These are phyloP conservation scores for Henningerozyma blattae DNA, from an alignment of 805 yeast species.

Conservation along the genomic window DNA sequence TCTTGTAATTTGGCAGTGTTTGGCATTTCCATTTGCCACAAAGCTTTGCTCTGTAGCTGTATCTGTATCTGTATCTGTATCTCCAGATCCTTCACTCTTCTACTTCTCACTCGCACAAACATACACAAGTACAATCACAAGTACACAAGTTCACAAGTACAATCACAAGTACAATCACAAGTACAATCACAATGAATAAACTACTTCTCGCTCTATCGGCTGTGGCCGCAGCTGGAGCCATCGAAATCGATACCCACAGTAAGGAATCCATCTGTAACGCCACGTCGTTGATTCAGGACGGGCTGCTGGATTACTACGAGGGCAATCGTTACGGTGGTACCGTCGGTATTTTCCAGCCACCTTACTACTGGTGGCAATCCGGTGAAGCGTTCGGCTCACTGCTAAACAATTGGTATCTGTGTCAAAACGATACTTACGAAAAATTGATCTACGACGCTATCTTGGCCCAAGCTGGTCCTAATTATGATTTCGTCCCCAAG, in stretches of 20 bases:
- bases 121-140: no score
- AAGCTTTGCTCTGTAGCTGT: no score
- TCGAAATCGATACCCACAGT: conserved; percentile 28
- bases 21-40: no score
- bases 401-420: conserved; percentile 59
- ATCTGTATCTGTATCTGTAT: no score
- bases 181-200: no score
- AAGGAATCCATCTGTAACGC: conserved; percentile 1
- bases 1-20: no score
- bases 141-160: no score
- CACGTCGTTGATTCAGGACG: conserved; percentile 45
- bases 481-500: conserved; percentile 66
- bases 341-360: conserved; percentile 69
- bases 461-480: conserved; percentile 55
- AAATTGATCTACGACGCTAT: conserved; percentile 44
- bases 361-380: conserved; percentile 97
- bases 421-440: conserved; percentile 55
- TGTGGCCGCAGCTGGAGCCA: conserved; percentile 10
- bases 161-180: no score
- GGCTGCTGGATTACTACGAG: conserved; percentile 67
- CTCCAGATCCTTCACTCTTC: no score
- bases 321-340: conserved; percentile 58
- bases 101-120: no score
- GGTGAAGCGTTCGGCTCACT: conserved; percentile 86
- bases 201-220: neutral